Base-by-base conservation (phyloP, 2,329 filamentous ascomycete species). In the Colletotrichum acutatum region DNA sequence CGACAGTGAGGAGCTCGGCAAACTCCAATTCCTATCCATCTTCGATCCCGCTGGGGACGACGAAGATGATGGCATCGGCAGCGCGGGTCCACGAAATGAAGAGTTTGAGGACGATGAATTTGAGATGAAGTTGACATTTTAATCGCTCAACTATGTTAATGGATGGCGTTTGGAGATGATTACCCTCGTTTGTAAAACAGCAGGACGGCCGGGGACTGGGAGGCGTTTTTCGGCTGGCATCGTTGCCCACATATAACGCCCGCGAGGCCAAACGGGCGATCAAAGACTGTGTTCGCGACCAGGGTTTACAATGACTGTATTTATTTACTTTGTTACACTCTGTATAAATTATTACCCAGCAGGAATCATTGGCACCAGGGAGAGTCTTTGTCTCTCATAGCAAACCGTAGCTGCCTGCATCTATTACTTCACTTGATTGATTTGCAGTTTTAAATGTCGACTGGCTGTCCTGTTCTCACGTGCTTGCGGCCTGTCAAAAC, bases 31-130 rank as follows among this genome's bases (percentile, higher is more conserved):
- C 76, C 80, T 90, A 57, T 87, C 86, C 16, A 89, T 91, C 26
- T 92, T 92, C 76, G 86, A 90, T 28, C 79, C 80, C 4, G 78
- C 82, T n/a, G 85, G 85, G 4, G 85, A 87, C 7, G 85, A 87
- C 7, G 84, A 86, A n/a, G 81, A 83, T 16, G 82, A 84, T 5
- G 79, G 77, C 14, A 78, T 82, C 12, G 82, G 79, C 9, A 78
- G 77, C 5, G 71, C 82, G 8, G 68, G 52, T 22, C 71, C 62
- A 9, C 28, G 53, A 22, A 54, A 67, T 14, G 79, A 83, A 16
- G 85, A 86, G 4, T 83, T 88, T 4, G 88, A 89, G 22, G 88
- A 89, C 22, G 85, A 86, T 7, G 86, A 89, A 34, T 91, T 91
- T 76, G 85, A 91, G 78, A 80, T 92, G 74, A 86, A 86, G 72